phyloP scores from a whole-genome alignment of 108 stramenopile genomes.

The Cyclostephanos invisitatus region DNA sequence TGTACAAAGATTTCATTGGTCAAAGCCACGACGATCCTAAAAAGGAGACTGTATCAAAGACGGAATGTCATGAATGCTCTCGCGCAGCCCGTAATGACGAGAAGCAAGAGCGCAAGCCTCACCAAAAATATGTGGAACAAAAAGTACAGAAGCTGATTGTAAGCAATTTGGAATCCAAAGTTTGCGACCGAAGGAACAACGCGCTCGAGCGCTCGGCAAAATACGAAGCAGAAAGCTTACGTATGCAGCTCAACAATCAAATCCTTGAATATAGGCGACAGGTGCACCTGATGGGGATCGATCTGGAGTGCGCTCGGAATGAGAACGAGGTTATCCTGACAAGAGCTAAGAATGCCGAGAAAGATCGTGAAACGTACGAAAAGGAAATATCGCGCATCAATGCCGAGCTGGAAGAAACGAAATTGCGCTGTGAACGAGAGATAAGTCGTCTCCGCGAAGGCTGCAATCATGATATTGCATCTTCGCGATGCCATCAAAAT shows the following conservation, averaged over 20 bases:
- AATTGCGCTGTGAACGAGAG: conserved; percentile 21
- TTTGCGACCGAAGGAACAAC: conserved; percentile 21
- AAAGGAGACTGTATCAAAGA: neutral
- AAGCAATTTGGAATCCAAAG: conserved; percentile 23
- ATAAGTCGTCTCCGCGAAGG: conserved; percentile 36
- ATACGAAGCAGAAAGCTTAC: conserved; percentile 7
- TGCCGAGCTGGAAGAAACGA: conserved; percentile 24
- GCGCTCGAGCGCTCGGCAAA: conserved; percentile 8
- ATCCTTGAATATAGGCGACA: conserved; percentile 23
- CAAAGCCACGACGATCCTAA: neutral
- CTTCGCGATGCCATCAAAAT: conserved; percentile 16
- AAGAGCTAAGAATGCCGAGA: conserved; percentile 39
- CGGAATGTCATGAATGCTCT: neutral
- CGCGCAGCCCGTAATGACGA: neutral
- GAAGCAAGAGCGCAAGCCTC: neutral
- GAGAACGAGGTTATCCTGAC: conserved; percentile 14
- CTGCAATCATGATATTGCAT: conserved; percentile 26
- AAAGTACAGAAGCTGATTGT: conserved; percentile 19
- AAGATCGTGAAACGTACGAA: conserved; percentile 22
- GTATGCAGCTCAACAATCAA: conserved; percentile 23
- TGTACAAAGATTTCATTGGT: conserved; percentile 29
- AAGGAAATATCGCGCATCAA: conserved; percentile 11
- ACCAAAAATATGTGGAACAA: conserved; percentile 7
- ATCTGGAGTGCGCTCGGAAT: conserved; percentile 24
- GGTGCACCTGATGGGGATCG: conserved; percentile 18